Evolutionary conservation across 495 filamentous ascomycete genomes (phyloP).

Genomic region (Neurospora hispaniola): DNA sequence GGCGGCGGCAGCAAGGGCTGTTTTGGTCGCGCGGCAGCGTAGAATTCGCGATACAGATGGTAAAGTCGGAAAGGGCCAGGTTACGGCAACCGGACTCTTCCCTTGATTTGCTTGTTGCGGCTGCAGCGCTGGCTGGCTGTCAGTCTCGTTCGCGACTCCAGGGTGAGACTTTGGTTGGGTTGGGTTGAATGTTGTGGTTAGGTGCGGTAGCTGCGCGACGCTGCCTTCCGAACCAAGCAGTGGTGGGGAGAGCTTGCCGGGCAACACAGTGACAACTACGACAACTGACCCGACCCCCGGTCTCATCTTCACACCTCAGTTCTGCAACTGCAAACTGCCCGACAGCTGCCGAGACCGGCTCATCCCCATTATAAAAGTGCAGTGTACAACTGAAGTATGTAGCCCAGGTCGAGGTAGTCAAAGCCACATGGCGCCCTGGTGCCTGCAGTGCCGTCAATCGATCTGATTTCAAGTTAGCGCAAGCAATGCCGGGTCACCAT

Average conservation of each 20-base stretch:
- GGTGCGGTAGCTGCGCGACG: conserved; percentile 15
- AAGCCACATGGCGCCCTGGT: neutral
- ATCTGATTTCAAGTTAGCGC: neutral
- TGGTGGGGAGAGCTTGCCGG: conserved; percentile 16
- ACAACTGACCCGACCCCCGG: neutral
- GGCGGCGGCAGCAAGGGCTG: neutral
- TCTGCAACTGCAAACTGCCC: neutral
- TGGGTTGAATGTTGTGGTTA: conserved; percentile 21
- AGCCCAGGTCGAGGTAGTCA: too few species aligned
- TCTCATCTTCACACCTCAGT: neutral
- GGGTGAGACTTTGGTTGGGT: neutral
- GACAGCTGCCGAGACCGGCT: neutral
- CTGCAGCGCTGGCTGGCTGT: neutral
- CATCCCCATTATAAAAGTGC: neutral
- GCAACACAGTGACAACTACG: conserved; percentile 13
- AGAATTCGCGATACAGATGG: neutral
- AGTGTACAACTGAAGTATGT: too few species aligned
- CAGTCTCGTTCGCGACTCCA: neutral
- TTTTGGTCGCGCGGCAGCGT: neutral
- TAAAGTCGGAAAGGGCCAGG: neutral
- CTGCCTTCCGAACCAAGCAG: neutral
- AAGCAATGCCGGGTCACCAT: neutral
- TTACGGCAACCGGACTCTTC: neutral
- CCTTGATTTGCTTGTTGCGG: neutral
- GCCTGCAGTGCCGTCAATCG: neutral